These are phyloP conservation scores for Panus rudis DNA, from an alignment of 768 basidiomycete species.

Conservation along the genomic window DNA sequence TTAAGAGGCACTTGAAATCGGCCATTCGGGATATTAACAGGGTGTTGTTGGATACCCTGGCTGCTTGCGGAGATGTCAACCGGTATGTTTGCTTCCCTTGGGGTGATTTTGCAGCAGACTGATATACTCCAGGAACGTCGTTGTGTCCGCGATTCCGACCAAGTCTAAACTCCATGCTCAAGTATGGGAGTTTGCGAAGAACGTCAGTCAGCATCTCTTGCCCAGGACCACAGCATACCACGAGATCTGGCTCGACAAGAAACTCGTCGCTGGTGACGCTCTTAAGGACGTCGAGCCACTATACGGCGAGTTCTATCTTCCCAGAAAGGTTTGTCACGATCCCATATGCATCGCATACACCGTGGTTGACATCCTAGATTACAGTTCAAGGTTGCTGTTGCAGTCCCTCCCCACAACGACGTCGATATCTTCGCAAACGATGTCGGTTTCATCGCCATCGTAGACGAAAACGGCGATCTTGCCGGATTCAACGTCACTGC, in stretches of 20 bases:
- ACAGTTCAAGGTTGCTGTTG: conserved; percentile 96
- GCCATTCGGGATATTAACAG: conserved; percentile 96
- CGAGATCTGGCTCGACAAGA: conserved; percentile 99
- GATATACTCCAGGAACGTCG: conserved; percentile 59
- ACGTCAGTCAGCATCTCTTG: conserved; percentile 77
- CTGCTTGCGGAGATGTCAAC: conserved; percentile 98
- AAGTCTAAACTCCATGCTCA: conserved; percentile 79
- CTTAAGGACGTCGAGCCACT: conserved; percentile 92
- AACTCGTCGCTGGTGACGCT: conserved; percentile 89
- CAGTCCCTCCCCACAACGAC: conserved; percentile 94
- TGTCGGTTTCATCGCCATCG: conserved; percentile 93
- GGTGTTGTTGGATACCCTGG: conserved; percentile 86
- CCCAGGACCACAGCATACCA: conserved; percentile 93
- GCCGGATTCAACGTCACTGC: conserved; percentile 90
- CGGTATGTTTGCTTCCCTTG: conserved; percentile 38
- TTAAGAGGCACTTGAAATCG: conserved; percentile 93
- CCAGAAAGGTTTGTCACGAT: conserved; percentile 64
- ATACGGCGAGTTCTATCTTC: conserved; percentile 97
- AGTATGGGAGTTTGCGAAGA: conserved; percentile 79
- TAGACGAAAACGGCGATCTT: conserved; percentile 66
- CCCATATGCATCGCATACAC: background rate
- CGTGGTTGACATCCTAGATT: conserved; percentile 4
- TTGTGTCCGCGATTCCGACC: conserved; percentile 86
- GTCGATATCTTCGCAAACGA: conserved; percentile 96
- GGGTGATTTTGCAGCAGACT: conserved; percentile 1